Base-by-base conservation (phyloP, 345 rosid genomes). In the Sisymbrium irio region DNA sequence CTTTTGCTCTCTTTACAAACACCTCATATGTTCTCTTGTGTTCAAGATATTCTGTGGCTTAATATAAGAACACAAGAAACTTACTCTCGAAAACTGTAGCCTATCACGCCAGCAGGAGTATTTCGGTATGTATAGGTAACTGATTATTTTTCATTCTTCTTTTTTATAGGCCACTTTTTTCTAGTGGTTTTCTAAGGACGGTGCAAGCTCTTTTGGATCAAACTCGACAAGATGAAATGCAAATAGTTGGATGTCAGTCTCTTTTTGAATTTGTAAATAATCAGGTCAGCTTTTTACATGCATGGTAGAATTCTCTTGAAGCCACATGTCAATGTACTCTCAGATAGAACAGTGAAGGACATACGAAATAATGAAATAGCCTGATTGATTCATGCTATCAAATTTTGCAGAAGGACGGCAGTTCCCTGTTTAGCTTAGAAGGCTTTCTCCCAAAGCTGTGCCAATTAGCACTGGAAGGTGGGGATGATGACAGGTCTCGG, bases 241-340 rank as follows among this genome's bases (percentile, higher is more conserved):
- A 74, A 82, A 81, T 86, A 74, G 85, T 83, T 73, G 97, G 99
- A 71, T 92, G 98, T 56, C 83, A 89, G 76, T 83, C 90, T 71
- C 92, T 92, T 61, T 92, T 89, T 71, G 91, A 89, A 79, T 96
- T 96, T 76, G 84, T 90, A 80, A 92, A 84, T 83, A 92, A 87
- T 78, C 99, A 92, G 98, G 97, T 96, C 42, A 50, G 72, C 80
- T 56, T 46, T 42, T n/a, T 49, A 70, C 25, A 30, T 64, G 17
- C 61, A 30, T 49, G 33, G 47, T 77, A 49, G 9, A 56, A 25
- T 51, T 46, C 45, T 57, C 63, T 35, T 32, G 57, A 50, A 51
- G 19, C 68, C 62, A 32, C 55, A 42, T 64, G 45, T 4, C 14
- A 20, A 15, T 33, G 68, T 71, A 40, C 62, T 57, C 22, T 76